Conservation (phyloP, 805 yeast genomes). For the Lipomyces starkeyi region DNA sequence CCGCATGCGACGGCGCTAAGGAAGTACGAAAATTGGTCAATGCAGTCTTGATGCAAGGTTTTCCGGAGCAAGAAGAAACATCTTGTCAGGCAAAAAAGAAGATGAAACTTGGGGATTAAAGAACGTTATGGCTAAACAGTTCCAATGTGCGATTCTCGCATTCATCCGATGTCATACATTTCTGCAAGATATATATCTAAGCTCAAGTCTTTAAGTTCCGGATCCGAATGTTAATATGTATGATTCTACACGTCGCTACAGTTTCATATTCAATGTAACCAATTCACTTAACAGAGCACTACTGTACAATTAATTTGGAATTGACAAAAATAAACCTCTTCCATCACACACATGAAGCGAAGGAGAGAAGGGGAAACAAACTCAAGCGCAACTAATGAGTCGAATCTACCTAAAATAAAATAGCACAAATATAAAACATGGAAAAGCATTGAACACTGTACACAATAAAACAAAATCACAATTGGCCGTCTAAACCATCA, state of each 20-base stretch:
- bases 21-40: slow-evolving; percentile 55
- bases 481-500: background rate
- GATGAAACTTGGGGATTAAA: background rate
- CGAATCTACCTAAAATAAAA: background rate
- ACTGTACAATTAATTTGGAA: background rate
- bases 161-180: background rate
- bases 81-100: background rate
- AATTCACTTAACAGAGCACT: background rate
- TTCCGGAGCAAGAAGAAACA: slow-evolving; percentile 5
- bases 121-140: background rate
- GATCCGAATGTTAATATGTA: background rate
- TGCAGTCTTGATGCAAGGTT: slow-evolving; percentile 48
- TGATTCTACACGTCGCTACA: background rate
- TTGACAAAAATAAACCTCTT: background rate
- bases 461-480: background rate
- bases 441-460: background rate
- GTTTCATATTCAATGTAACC: background rate
- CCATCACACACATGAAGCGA: background rate
- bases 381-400: background rate
- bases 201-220: background rate
- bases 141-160: too few relatives aligned
- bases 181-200: background rate
- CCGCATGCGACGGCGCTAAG: slow-evolving; percentile 32
- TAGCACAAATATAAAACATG: background rate
- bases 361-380: background rate